Base-by-base conservation (phyloP, 805 yeast species). In the Naumovozyma dairenensis region DNA sequence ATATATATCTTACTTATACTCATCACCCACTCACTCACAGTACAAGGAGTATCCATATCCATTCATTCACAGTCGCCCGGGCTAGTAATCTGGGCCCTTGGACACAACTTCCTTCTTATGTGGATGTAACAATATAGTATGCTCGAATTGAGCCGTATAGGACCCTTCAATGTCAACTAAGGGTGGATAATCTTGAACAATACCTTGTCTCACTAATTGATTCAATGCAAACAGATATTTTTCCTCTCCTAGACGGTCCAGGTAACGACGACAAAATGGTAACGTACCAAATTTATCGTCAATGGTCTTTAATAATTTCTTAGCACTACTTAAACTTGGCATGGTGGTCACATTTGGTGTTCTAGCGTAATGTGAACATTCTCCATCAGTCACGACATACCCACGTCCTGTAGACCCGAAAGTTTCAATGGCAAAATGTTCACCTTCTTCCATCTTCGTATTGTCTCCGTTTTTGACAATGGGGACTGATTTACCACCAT, bases 371-470 rank as follows among this genome's bases (percentile, higher is more conserved):
- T 92, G 99, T 10, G 96, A 86, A 49, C 89, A 80, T 61, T 92
- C 98, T 29, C 98, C 98, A 40, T 76, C 80, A 6, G 76, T 65
- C 31, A 78, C 64, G 22, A 92, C 97, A 48, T 78, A 80, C 24
- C 97, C 99, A 38, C 80, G 73, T 41, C 99, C 99, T 2, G 98
- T 92, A 28, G 95, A 74, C 9, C 98, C 98, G 53, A 92, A 92
- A 3, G 99, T 92, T 63, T 92, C 99, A 53, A 92, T 89, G 40
- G 99, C 99, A 67, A 84, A 89, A 2, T 85, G 79, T 60, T 92
- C 98, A 43, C 96, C 96, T 65, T 92, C 99, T 59, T 92, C 99
- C 96, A 92, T 89, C 69, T 89, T 89, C 8, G 97, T 92, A 59
- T 72, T 72, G 57, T 92, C 98, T 6, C 86, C 89, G 50, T 83